Base-by-base conservation (phyloP, 2,329 filamentous ascomycete species). In the Hymenoscyphus fructigenus region DNA sequence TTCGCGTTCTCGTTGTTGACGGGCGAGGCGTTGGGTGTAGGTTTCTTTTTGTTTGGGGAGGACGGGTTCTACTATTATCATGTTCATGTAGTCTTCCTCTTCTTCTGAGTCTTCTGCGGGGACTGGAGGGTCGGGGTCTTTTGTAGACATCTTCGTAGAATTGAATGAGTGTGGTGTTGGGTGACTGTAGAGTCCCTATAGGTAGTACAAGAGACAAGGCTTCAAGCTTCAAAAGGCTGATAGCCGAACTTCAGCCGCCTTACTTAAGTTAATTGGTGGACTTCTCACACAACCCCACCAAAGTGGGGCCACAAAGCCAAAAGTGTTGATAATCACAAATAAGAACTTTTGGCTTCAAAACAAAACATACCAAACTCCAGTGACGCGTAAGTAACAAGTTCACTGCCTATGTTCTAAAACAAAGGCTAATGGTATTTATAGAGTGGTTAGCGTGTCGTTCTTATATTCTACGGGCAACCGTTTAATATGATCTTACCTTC, bases 51-150 rank as follows among this genome's bases (percentile, higher is more conserved):
- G 77, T 36, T 74, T 74, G 7, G 78, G 74, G 32, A 76, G 75
- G 20, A 77, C 77, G 0, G 86, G 83, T 63, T 96, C 91, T 20
- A 86, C 83, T 75, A 99, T 93, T 15, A 88, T 84, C 94, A 99
- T 98, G 72, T 89, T 92, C 91, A 99, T 96, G 82, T 99, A 98
- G 78, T 99, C 95, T 69, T 97, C 93, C 68, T 93, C 91, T 23
- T 93, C 91, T 6, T 92, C 91, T 2, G 83, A 82, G 12, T 23
- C n/a, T 20, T 23, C 44, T 50, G 44, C 20, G 9, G 44, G 44
- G n/a, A 23, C 44, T 23, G 2, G 34, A 5, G 65, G 41, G 20
- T 34, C 23, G 17, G 62, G 38, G 44, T 71, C 66, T 67, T 64
- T 65, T n/a, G 67, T 50, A 36, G 68, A 23, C 69, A 71, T 55